Base-by-base conservation (phyloP, 768 basidiomycete genomes). In the Tylopilus rubrobrunneus region DNA sequence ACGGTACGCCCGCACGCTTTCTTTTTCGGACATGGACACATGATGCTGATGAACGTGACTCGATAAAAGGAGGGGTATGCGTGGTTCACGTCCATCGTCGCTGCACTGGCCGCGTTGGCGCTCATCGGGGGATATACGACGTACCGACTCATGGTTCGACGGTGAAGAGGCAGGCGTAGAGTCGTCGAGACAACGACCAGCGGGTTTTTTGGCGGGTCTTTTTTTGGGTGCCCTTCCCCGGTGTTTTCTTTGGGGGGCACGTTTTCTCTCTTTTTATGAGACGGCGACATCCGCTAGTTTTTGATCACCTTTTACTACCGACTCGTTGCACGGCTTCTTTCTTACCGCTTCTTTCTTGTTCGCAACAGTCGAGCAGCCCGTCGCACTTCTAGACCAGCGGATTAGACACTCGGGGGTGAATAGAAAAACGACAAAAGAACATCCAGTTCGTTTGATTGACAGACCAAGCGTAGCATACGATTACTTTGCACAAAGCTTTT, bases 31-130 rank as follows among this genome's bases (percentile, higher is more conserved):
- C 11, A 34, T 12, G 12, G 12, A 12, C 11, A 12, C 25, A 25
- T 25, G 31, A 17, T 37, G 36, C 14, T 37, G 15, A 37, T 37
- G 36, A 17, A 15, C 15, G 14, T 37, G 7, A 4, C 7, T 37
- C 15, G 8, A 28, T n/a, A 14, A 19, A 19, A 59, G 46, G 49
- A 78, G 71, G 79, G 79, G 1, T 89, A 83, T 62, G 73, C 74
- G n/a, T 94, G 92, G 93, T 98, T 98, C 67, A 73, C 81, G 37
- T 83, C 87, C 15, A 97, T 98, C 59, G 85, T 98, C 14, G 89
- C 84, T 0, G 78, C 76, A 33, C 79, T 98, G 1, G 82, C 83
- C 2, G 84, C 84, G 0, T 90, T 98, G 68, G 96, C 92, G 9
- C 56, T 89, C 48, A 68, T 94, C 27, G 92, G 91, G 3, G 88